Evolutionary conservation across 352 stramenopile genomes (phyloP).

Genomic region (Pythium angustatum): DNA sequence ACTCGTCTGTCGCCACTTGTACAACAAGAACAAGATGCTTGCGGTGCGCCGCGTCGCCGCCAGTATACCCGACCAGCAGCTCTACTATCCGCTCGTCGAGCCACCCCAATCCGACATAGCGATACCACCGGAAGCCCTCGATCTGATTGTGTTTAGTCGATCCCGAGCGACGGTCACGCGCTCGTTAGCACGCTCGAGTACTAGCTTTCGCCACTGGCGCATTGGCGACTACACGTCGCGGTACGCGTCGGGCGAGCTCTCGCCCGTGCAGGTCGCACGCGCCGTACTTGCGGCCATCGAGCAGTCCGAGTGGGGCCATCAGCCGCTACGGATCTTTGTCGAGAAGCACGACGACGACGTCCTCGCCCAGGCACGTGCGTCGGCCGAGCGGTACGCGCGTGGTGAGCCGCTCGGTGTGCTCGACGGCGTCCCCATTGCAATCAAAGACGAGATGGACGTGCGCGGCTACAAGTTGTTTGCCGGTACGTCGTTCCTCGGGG

Average conservation of each 20-base stretch:
- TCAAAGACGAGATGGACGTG: slow-evolving; percentile 89
- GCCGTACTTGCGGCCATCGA: slow-evolving; percentile 60
- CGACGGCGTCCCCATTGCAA: slow-evolving; percentile 85
- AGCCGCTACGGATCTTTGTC: slow-evolving; percentile 69
- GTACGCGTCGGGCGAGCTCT: slow-evolving; percentile 17
- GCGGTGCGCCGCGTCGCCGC: slow-evolving; percentile 10
- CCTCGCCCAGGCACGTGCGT: slow-evolving; percentile 60
- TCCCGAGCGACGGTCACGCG: background rate
- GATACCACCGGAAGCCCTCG: background rate
- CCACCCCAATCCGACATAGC: background rate
- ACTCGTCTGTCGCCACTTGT: slow-evolving; percentile 13
- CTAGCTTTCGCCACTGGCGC: slow-evolving; percentile 6
- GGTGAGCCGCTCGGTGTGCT: slow-evolving; percentile 70
- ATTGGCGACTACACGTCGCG: slow-evolving; percentile 14
- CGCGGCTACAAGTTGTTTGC: slow-evolving; percentile 65
- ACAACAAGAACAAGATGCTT: slow-evolving; percentile 19
- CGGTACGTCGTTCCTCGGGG: slow-evolving; percentile 77
- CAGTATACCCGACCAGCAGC: slow-evolving; percentile 9
- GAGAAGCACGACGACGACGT: slow-evolving; percentile 77
- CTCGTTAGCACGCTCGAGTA: too few species aligned
- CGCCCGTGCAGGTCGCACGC: slow-evolving; percentile 69
- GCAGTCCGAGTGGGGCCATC: slow-evolving; percentile 48
- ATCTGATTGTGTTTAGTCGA: slow-evolving; percentile 2
- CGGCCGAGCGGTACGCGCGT: slow-evolving; percentile 67
- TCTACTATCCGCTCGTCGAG: slow-evolving; percentile 19